Percentiles rank a stretch among this genome's conserved stretches.
Evolutionary conservation across 1,139 yeast genomes (phyloP).

Genomic region (Scheffersomyces lignicola): DNA sequence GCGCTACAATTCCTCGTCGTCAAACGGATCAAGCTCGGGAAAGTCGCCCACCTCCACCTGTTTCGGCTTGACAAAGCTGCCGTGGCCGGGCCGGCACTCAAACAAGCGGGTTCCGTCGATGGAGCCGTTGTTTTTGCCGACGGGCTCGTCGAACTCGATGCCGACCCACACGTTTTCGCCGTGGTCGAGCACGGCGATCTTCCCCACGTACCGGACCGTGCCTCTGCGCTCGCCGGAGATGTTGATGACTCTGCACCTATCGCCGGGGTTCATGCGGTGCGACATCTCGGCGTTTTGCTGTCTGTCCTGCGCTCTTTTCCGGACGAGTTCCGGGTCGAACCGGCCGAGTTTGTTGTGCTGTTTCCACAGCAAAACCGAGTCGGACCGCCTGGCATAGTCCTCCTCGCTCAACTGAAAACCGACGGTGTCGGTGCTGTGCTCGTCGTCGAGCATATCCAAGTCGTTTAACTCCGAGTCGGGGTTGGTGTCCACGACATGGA

Average conservation of each 20-base stretch:
- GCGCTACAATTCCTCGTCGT: constrained; percentile 24
- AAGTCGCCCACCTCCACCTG: constrained; percentile 55
- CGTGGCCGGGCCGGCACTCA: constrained; percentile 39
- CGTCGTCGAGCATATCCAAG: constrained; percentile 26
- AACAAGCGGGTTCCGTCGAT: constrained; percentile 36
- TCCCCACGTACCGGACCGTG: constrained; percentile 64
- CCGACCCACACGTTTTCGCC: constrained; percentile 49
- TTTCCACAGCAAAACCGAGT: constrained; percentile 80
- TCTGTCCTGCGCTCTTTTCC: constrained; percentile 18
- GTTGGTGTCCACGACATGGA: constrained; percentile 56
- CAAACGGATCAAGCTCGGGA: constrained; percentile 47
- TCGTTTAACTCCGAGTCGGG: constrained; percentile 48
- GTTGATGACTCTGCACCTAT: constrained; percentile 42
- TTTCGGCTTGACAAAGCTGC: constrained; percentile 52
- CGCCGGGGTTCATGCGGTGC: constrained; percentile 27
- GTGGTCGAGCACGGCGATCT: constrained; percentile 56
- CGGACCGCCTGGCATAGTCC: constrained; percentile 60
- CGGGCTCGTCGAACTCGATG: constrained; percentile 50
- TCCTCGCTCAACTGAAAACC: constrained; percentile 61
- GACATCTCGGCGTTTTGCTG: constrained; percentile 19
- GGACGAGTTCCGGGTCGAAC: constrained; percentile 57
- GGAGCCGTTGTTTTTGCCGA: constrained; percentile 45
- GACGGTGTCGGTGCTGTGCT: constrained; percentile 32
- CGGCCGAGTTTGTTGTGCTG: constrained; percentile 65
- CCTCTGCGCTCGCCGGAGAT: constrained; percentile 66